Percentiles rank a stretch among this genome's conserved stretches.
Conservation (phyloP, 495 filamentous ascomycete genomes). For the Talaromyces wortmannii region DNA sequence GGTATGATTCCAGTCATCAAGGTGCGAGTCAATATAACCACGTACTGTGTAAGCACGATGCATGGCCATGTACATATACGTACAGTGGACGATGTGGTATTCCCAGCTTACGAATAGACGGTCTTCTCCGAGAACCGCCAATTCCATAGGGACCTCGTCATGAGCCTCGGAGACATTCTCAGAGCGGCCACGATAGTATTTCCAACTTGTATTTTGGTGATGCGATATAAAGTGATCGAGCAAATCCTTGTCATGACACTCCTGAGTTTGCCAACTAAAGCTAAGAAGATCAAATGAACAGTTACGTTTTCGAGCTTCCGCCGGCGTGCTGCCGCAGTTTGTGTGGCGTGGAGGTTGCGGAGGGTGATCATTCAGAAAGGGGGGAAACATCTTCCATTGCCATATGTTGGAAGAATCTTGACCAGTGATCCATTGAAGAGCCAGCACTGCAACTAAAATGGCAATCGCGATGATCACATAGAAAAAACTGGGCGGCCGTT, state of each 20-base stretch:
- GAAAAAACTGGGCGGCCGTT: not conserved
- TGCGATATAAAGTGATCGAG: not conserved
- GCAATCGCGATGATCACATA: not conserved
- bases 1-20: conserved; percentile 13
- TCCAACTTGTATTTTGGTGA: not conserved
- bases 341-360: not conserved
- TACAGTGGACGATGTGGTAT: conserved; percentile 25
- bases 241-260: not conserved
- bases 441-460: not conserved
- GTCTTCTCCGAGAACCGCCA: conserved; percentile 6
- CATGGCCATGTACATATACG: conserved; percentile 26
- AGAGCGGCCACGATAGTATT: not conserved
- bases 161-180: not conserved
- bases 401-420: not conserved
- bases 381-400: not conserved
- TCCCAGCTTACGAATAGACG: conserved; percentile 22
- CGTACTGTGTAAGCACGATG: conserved; percentile 13
- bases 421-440: not conserved
- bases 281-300: conserved; percentile 10
- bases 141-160: conserved; percentile 1
- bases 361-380: not conserved
- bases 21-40: conserved; percentile 11
- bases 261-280: conserved; percentile 8
- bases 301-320: conserved; percentile 7
- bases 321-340: conserved; percentile 4